Evolutionary conservation across 176 grass and related monocot genomes (phyloP), one percentile per base, ranked within the genome.

Genomic region (Rhipidocladum racemiflorum): DNA sequence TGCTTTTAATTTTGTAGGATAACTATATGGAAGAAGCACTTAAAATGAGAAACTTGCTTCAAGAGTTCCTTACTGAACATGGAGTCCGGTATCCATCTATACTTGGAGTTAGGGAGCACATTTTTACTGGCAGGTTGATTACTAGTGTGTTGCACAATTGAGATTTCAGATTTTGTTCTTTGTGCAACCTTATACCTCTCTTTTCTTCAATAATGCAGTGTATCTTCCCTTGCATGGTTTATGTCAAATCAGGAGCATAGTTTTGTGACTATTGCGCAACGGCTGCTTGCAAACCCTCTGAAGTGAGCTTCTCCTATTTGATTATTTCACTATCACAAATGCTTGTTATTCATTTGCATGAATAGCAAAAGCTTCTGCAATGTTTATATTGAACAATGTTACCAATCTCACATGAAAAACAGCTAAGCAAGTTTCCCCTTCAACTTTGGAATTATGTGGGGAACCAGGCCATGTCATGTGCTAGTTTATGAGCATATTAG

Each of bases 231-330:
- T 80, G 94, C 91, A 88, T 94, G 94, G 94, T 97, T 97, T 84
- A 97, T 97, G 94, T 97, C 94, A 85, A 97, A 94, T 85, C 94
- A 97, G 61, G 94, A 97, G 87, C 90, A 87, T 57, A 94, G 94
- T 90, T 97, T 97, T 87, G 94, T 97, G 77, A 97, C 94, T 84
- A 92, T 97, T 49, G 94, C 89, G 76, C 94, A 97, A 82, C 87
- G 94, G 34, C 65, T 97, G 49, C 91, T 97, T 56, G 94, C 91
- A 69, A 88, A 97, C 55, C 94, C 94, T 65, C 83, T 97, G 43
- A 97, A 87, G 94, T 94, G 83, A 81, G 50, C 20, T 39, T 81
- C 40, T 70, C 53, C 44, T 43, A 32, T 75, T 67, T 39, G 40
- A 70, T 12, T 72, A 51, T 30, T 68, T 25, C 55, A 24, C 61